These are phyloP conservation scores for Tricholoma furcatifolium DNA, from an alignment of 768 basidiomycete genomes.

Conservation along the genomic window DNA sequence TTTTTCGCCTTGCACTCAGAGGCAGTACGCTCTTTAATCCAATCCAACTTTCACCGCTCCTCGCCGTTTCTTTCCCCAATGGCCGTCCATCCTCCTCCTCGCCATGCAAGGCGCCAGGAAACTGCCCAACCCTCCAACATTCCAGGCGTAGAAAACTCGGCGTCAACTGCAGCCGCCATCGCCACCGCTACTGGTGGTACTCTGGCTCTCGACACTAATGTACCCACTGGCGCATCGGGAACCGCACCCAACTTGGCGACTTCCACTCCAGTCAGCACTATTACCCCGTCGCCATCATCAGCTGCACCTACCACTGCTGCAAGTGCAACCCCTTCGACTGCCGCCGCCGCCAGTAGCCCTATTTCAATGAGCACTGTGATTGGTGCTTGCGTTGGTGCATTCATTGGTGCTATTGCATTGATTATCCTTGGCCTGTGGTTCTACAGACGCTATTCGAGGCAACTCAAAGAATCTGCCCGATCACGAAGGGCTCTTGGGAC, in stretches of 20 bases:
- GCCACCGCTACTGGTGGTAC: background rate
- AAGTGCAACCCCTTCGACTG: slow-evolving; percentile 12
- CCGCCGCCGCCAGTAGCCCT: slow-evolving; percentile 24
- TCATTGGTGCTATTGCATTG: slow-evolving; percentile 51
- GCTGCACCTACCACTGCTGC: slow-evolving; percentile 14
- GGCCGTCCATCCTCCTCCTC: slow-evolving; percentile 6
- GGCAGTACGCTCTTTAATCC: slow-evolving; percentile 22
- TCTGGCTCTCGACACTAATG: slow-evolving; percentile 18
- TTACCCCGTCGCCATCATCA: slow-evolving; percentile 7
- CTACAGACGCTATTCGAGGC: slow-evolving; percentile 48
- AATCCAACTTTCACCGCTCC: slow-evolving; percentile 9
- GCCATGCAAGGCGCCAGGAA: slow-evolving; percentile 14
- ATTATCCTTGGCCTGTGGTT: slow-evolving; percentile 53
- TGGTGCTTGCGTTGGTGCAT: slow-evolving; percentile 61
- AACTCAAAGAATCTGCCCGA: slow-evolving; percentile 31
- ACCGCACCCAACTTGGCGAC: slow-evolving; percentile 6
- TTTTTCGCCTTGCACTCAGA: slow-evolving; percentile 10
- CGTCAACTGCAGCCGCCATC: slow-evolving; percentile 7
- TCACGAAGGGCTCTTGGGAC: slow-evolving; percentile 28
- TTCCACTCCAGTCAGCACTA: slow-evolving; percentile 8
- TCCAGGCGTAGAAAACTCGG: slow-evolving; percentile 14
- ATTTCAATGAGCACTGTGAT: slow-evolving; percentile 56
- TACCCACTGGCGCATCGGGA: background rate
- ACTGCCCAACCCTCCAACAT: slow-evolving; percentile 12
- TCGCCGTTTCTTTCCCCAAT: slow-evolving; percentile 10